These are phyloP conservation scores for Melampsora americana DNA, from an alignment of 1,284 basidiomycete genomes.

Conservation along the genomic window DNA sequence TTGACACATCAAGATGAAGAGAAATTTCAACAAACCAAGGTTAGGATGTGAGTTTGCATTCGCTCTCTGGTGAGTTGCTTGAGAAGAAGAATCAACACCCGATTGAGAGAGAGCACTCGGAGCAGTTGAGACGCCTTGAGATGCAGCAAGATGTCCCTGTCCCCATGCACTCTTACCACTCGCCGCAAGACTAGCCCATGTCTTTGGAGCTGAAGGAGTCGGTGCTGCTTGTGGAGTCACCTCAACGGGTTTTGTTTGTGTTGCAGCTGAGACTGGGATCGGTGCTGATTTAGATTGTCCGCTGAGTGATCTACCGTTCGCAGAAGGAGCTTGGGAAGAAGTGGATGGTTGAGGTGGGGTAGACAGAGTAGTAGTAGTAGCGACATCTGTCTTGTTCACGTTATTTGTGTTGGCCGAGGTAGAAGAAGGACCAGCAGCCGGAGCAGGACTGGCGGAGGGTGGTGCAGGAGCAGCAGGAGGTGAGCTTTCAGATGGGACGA, in stretches of 20 bases:
- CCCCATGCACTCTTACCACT: conserved; percentile 75
- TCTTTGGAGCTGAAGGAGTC: conserved; percentile 66
- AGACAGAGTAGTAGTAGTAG: conserved; percentile 3
- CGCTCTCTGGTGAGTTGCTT: conserved; percentile 46
- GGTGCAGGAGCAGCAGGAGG: conserved; percentile 56
- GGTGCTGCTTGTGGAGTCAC: conserved; percentile 57
- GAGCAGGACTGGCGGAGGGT: conserved; percentile 44
- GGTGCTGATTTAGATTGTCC: conserved; percentile 51
- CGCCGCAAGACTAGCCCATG: conserved; percentile 87
- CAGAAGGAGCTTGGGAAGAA: conserved; percentile 49
- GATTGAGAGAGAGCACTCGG: conserved; percentile 59
- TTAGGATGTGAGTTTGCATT: conserved; percentile 15
- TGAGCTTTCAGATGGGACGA: conserved; percentile 49
- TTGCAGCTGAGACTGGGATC: conserved; percentile 53
- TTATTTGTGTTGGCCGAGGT: conserved; percentile 29
- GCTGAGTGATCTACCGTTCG: conserved; percentile 45
- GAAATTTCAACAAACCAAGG: conserved; percentile 19
- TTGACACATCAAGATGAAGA: background rate
- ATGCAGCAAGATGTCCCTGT: conserved; percentile 67
- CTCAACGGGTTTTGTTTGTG: conserved; percentile 46
- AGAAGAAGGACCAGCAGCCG: conserved; percentile 53
- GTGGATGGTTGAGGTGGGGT: conserved; percentile 14
- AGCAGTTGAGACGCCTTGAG: conserved; percentile 64
- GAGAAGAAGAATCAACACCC: conserved; percentile 58
- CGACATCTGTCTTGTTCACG: conserved; percentile 5